Base-by-base conservation (phyloP, 2,329 filamentous ascomycete species). In the Exserohilum turcica region DNA sequence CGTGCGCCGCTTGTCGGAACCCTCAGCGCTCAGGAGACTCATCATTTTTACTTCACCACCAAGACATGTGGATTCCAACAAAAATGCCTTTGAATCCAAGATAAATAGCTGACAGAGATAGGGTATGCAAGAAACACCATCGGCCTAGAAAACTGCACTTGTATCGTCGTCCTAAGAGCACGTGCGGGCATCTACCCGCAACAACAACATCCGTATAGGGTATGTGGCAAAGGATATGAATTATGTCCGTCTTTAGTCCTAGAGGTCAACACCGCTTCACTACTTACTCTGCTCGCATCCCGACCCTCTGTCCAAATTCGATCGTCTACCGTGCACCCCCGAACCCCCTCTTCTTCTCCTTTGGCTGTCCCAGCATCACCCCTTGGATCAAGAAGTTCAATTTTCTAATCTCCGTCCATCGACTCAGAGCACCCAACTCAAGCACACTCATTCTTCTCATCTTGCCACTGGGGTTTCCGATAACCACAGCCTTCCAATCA, bases 391-490 rank as follows among this genome's bases (percentile, higher is more conserved):
- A 49, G 47, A 76, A 72, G 60, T 81, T 81, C 67, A 81, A 61
- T 68, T 75, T 77, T 40, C 78, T 64, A 48, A 92, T 91, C 72
- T 91, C 88, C 19, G 84, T 88, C 86, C 87, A 92, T 35, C 89
- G 78, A 44, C 82, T 87, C 78, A 88, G 77, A 31, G 77, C 75
- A 0, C 89, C 89, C 53, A 90, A 75, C 71, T 92, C 89, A 13
- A 92, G 76, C 19, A 91, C 70, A 67, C 84, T 91, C 80, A 92
- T 85, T 55, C 86, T 81, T 43, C 89, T 81, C 65, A 82, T 84
- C 71, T 85, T 87, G 40, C 86, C 84, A 38, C 83, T 84, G 10
- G 89, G 88, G 66, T 89, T 88, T 10, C 89, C 88, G 67, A 91
- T 84, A 59, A 91, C 83, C 24, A 86, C 79, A 1, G 89, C 86